phyloP scores from a whole-genome alignment of 2,329 filamentous ascomycete species.

The Phialocephala sp. region DNA sequence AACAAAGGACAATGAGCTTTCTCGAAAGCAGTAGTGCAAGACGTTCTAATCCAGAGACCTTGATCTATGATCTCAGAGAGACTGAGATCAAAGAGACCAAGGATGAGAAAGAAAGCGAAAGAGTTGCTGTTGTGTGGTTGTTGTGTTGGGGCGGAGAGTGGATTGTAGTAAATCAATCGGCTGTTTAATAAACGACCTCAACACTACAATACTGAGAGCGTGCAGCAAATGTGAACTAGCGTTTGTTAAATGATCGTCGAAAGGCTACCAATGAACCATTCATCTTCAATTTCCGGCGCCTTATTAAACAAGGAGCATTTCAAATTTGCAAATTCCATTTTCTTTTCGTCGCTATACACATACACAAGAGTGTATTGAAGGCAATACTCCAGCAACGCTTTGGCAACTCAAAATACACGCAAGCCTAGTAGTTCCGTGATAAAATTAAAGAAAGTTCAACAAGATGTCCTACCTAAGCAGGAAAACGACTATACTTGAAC shows the following conservation, averaged over 20 bases:
- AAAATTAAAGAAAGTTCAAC: too few species aligned
- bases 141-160: background rate
- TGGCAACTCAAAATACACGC: background rate
- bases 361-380: background rate
- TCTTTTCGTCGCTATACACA: background rate
- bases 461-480: too few species aligned
- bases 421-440: too few species aligned
- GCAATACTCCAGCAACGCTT: background rate
- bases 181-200: background rate
- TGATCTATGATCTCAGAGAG: constrained; percentile 51
- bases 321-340: background rate
- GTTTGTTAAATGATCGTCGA: too few species aligned
- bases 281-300: background rate
- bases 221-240: too few species aligned
- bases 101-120: constrained; percentile 54
- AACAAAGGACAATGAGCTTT: background rate
- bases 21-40: background rate
- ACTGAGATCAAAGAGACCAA: constrained; percentile 54
- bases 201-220: background rate
- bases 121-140: constrained; percentile 31
- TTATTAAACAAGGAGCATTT: background rate
- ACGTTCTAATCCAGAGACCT: constrained; percentile 43
- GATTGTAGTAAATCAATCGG: background rate
- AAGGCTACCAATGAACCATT: background rate
- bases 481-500: background rate